Conservation (phyloP, 2,329 filamentous ascomycete species). For the Trichophyton rubrum region DNA sequence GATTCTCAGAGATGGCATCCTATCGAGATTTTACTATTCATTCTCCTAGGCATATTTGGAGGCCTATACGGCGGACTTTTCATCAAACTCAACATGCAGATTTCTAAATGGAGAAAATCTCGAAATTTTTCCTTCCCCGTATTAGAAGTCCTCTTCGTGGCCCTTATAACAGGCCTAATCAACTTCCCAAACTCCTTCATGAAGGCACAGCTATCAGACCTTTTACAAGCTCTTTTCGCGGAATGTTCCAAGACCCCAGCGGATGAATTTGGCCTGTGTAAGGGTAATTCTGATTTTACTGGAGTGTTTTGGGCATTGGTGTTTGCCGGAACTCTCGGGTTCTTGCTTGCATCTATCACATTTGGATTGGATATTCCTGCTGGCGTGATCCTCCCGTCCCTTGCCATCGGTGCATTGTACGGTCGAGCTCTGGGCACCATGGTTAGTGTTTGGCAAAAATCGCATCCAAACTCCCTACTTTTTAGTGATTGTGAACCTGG, state of each 20-base stretch:
- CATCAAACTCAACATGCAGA: slow-evolving; percentile 82
- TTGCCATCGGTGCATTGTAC: slow-evolving; percentile 85
- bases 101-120: slow-evolving; percentile 68
- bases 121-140: slow-evolving; percentile 60
- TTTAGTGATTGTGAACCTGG: slow-evolving; percentile 78
- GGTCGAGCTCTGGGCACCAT: slow-evolving; percentile 81
- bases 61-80: slow-evolving; percentile 93
- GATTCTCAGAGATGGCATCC: slow-evolving; percentile 87
- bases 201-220: slow-evolving; percentile 79
- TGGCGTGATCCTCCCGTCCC: slow-evolving; percentile 88
- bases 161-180: slow-evolving; percentile 70
- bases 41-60: slow-evolving; percentile 72
- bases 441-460: slow-evolving; percentile 75
- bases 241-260: slow-evolving; percentile 74
- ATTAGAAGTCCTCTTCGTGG: slow-evolving; percentile 64
- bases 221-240: slow-evolving; percentile 82
- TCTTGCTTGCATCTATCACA: slow-evolving; percentile 72
- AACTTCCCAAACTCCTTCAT: slow-evolving; percentile 97
- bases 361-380: slow-evolving; percentile 92
- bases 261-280: slow-evolving; percentile 83
- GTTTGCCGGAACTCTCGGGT: slow-evolving; percentile 69
- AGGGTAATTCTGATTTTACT: slow-evolving; percentile 68
- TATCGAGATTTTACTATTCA: slow-evolving; percentile 84
- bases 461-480: slow-evolving; percentile 61
- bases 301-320: slow-evolving; percentile 72